These are phyloP conservation scores for Saxispiralis lemnorum DNA, from an alignment of 495 filamentous ascomycete genomes.

Conservation along the genomic window DNA sequence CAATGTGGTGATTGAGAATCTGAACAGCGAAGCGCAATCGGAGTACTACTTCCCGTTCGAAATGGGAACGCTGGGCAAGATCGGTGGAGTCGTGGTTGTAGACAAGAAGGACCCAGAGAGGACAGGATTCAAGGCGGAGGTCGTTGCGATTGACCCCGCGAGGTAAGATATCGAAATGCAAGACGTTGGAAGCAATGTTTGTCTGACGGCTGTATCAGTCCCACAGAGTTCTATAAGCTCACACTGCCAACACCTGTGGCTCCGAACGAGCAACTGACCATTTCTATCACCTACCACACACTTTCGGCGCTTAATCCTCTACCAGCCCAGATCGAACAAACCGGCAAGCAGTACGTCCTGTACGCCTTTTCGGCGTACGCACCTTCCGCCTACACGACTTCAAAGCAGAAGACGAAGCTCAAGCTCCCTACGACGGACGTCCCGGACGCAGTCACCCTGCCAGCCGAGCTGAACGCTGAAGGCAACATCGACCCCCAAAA, in stretches of 20 bases:
- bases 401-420: slow-evolving; percentile 91
- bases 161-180: slow-evolving; percentile 30
- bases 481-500: slow-evolving; percentile 57
- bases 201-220: slow-evolving; percentile 28
- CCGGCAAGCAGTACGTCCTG: slow-evolving; percentile 68
- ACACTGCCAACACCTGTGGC: slow-evolving; percentile 55
- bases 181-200: not conserved
- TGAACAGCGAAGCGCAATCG: slow-evolving; percentile 53
- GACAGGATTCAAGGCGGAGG: slow-evolving; percentile 48
- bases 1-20: slow-evolving; percentile 88
- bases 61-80: slow-evolving; percentile 46
- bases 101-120: slow-evolving; percentile 65
- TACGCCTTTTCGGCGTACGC: slow-evolving; percentile 70
- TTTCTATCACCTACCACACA: slow-evolving; percentile 68
- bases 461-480: slow-evolving; percentile 34
- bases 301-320: slow-evolving; percentile 59
- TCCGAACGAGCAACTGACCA: slow-evolving; percentile 58
- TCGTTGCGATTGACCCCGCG: slow-evolving; percentile 42
- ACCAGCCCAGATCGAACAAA: slow-evolving; percentile 61
- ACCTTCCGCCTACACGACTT: slow-evolving; percentile 62
- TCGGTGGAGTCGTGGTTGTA: slow-evolving; percentile 77
- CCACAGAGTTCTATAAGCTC: slow-evolving; percentile 71
- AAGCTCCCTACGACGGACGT: slow-evolving; percentile 66
- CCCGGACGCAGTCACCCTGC: slow-evolving; percentile 65
- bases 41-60: slow-evolving; percentile 83